Conservation (phyloP, 1,284 basidiomycete species). For the Lentinula novae-zelandiae region DNA sequence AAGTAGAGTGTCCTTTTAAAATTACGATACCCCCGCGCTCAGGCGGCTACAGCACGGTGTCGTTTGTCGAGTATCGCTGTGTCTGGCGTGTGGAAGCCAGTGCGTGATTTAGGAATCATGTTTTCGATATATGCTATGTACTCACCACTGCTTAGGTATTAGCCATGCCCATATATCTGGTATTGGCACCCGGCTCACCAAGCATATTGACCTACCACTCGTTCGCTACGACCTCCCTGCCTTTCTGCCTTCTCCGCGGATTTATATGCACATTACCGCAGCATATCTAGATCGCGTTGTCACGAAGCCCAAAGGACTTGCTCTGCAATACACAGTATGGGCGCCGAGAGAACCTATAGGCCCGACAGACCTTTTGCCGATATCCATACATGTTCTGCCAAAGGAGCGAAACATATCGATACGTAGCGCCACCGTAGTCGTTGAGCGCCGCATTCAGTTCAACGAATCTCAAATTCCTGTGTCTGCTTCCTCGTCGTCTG, state of each 20-base stretch:
- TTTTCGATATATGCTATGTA: constrained; percentile 15
- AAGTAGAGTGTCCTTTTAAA: constrained; percentile 66
- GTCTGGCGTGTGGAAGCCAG: constrained; percentile 82
- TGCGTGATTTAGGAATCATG: constrained; percentile 28
- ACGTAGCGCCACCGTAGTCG: constrained; percentile 47
- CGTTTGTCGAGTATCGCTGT: constrained; percentile 74
- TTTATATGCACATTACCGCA: constrained; percentile 26
- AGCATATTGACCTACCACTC: constrained; percentile 64
- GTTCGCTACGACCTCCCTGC: constrained; percentile 58
- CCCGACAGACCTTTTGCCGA: constrained; percentile 53
- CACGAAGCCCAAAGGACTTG: constrained; percentile 41
- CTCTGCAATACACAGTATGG: constrained; percentile 46
- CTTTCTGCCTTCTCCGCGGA: constrained; percentile 26
- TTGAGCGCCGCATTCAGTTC: constrained; percentile 55
- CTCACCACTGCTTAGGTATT: constrained; percentile 42
- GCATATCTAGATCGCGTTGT: constrained; percentile 35
- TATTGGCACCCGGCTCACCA: constrained; percentile 63
- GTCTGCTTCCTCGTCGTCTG: constrained; percentile 21
- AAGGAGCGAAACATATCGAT: constrained; percentile 44
- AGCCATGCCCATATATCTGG: constrained; percentile 60
- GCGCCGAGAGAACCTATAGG: constrained; percentile 47
- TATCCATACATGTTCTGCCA: constrained; percentile 47
- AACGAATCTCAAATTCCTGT: constrained; percentile 29
- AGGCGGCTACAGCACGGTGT: constrained; percentile 64
- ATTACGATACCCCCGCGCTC: constrained; percentile 61